A percentile compares a stretch with the other conserved stretches of the same genome.
Evolutionary conservation across 1,284 basidiomycete species (phyloP).

Genomic region (Sporisorium sorghi): DNA sequence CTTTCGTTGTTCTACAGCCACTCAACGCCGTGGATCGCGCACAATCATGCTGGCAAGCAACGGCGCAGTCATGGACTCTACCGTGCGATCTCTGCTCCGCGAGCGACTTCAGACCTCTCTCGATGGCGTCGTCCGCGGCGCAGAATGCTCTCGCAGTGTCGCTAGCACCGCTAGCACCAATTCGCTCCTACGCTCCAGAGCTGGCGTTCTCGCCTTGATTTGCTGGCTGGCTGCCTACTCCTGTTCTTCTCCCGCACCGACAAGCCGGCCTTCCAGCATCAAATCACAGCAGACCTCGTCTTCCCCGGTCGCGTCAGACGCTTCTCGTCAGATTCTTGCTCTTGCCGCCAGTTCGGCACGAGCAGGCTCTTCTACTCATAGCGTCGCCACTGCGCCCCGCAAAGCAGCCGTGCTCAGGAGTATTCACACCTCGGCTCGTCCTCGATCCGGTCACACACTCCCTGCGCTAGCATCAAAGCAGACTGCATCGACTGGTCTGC

Average conservation of each 20-base stretch:
- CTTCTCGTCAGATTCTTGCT: conserved; percentile 6
- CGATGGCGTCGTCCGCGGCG: conserved; percentile 33
- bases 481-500: not conserved
- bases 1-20: not conserved
- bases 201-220: conserved; percentile 33
- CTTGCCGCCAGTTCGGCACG: not conserved
- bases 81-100: conserved; percentile 31
- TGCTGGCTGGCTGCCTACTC: conserved; percentile 49
- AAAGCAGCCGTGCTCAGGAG: conserved; percentile 30
- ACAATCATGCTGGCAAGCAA: conserved; percentile 21
- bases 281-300: not conserved
- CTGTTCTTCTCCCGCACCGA: conserved; percentile 23
- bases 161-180: conserved; percentile 21
- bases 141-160: conserved; percentile 32
- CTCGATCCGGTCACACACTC: conserved; percentile 8
- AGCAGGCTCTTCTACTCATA: not conserved
- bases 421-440: conserved; percentile 32
- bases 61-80: conserved; percentile 25
- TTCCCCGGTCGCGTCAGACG: not conserved
- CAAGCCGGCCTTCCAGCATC: conserved; percentile 1
- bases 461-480: conserved; percentile 9
- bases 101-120: conserved; percentile 41
- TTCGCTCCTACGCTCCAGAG: conserved; percentile 30
- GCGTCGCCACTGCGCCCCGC: conserved; percentile 11
- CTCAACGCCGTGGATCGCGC: not conserved